Percentiles rank a stretch among this genome's conserved stretches.
Evolutionary conservation across 495 filamentous ascomycete genomes (phyloP).

Genomic region (Alectoria sarmentosa): DNA sequence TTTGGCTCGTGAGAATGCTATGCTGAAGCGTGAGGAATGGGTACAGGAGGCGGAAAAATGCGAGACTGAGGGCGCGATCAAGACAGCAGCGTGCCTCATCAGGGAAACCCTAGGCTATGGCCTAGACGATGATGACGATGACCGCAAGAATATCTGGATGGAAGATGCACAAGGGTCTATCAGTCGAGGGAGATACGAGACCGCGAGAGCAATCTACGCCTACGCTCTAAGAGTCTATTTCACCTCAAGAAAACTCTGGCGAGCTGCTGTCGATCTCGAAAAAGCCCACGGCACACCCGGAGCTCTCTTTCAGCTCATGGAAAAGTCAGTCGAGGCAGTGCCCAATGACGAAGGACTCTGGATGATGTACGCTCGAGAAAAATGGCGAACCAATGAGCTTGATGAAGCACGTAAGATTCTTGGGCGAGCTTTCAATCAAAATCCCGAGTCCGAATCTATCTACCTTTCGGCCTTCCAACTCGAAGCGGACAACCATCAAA

Average conservation of each 20-base stretch:
- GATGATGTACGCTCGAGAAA: constrained; percentile 93
- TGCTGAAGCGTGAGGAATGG: constrained; percentile 97
- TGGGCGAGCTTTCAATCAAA: constrained; percentile 81
- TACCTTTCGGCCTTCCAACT: constrained; percentile 93
- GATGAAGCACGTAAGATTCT: constrained; percentile 79
- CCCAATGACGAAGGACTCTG: constrained; percentile 83
- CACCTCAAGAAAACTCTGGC: constrained; percentile 75
- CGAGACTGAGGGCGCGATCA: constrained; percentile 76
- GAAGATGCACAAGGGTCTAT: constrained; percentile 81
- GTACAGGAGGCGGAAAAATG: constrained; percentile 90
- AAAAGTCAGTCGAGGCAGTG: constrained; percentile 90
- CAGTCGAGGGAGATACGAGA: constrained; percentile 72
- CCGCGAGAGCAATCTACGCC: constrained; percentile 85
- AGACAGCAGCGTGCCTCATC: constrained; percentile 84
- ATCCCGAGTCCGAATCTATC: constrained; percentile 93
- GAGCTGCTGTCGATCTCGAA: constrained; percentile 85
- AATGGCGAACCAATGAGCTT: constrained; percentile 74
- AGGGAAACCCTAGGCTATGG: constrained; percentile 89
- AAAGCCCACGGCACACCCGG: constrained; percentile 83
- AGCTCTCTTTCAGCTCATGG: constrained; percentile 72
- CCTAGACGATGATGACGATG: constrained; percentile 95
- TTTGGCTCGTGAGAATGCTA: constrained; percentile 85
- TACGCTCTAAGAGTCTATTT: constrained; percentile 85
- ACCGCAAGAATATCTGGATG: constrained; percentile 90
- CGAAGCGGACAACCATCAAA: constrained; percentile 77